Base-by-base conservation (phyloP, 306 rosid species). In the Lupinus albus region DNA sequence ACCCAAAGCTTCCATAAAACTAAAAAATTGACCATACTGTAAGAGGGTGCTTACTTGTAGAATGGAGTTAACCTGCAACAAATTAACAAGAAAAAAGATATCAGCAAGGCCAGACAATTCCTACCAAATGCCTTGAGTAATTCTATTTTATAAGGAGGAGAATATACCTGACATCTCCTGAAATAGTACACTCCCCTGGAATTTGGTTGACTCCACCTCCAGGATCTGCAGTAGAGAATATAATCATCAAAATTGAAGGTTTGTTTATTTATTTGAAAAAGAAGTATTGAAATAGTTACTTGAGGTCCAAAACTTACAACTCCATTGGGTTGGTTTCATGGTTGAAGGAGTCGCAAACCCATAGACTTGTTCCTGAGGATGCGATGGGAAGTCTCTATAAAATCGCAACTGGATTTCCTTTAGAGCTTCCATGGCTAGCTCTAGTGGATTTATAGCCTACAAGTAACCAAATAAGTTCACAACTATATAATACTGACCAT, bases 271-370 rank as follows among this genome's bases (percentile, higher is more conserved):
- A 39, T 32, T 36, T 15, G n/a, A 20, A 35, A 64, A 57, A 35
- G 3, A 35, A 46, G 11, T 39, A 42, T 2, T 46, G 50, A 59
- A 65, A 21, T 52, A 41, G 15, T 50, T 52, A 25, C 54, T 39
- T 38, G 48, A 59, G 28, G 18, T 62, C 33, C 47, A 45, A 32
- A 79, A 83, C 97, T 85, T 79, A 94, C 97, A 90, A 35, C 75
- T 88, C 99, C 99, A 94, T 68, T 94, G 96, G 64, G 99, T 90
- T 79, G 99, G 99, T 74, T 94, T 94, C 91, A 94, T 88, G 71
- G 99, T 94, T 70, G 99, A 94, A 12, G 97, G 95, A 30, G 99
- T 85, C 15, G 92, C 97, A 78, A 83, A 94, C 78, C 92, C 95
- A 50, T 86, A 90, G 61, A 81, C 80, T 74, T 81, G 76, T 72